A percentile compares a stretch with the other conserved stretches of the same genome.
Conservation (phyloP, 176 grass and related monocot species). For the Thinopyrum elongatum region DNA sequence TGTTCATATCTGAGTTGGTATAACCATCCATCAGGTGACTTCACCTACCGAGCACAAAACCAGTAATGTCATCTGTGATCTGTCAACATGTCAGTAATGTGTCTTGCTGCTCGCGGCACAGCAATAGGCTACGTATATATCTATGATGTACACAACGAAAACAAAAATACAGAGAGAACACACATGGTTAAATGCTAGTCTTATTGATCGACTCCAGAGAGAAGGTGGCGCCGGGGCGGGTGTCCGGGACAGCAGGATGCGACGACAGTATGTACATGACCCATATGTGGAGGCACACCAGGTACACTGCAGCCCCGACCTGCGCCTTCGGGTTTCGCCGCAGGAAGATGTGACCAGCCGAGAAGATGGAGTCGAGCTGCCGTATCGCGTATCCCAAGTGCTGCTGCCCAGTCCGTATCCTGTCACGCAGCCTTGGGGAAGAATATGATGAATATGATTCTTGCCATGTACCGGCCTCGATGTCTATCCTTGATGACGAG, state of each 20-base stretch:
- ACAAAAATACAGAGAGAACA: background rate
- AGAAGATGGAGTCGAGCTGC: conserved; percentile 86
- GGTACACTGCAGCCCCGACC: conserved; percentile 55
- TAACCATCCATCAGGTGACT: too few relatives aligned
- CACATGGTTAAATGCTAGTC: conserved; percentile 13
- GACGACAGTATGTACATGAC: conserved; percentile 78
- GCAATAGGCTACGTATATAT: background rate
- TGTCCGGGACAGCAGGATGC: conserved; percentile 40
- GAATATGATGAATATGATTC: conserved; percentile 36
- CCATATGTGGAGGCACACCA: conserved; percentile 79
- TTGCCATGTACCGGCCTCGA: conserved; percentile 51
- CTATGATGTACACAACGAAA: background rate
- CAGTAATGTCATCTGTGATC: too few relatives aligned
- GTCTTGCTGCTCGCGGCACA: background rate
- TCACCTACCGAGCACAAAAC: too few relatives aligned
- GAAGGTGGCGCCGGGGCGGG: conserved; percentile 39
- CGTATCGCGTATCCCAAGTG: conserved; percentile 62
- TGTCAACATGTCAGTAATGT: too few relatives aligned
- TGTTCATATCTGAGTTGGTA: too few relatives aligned
- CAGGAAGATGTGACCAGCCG: conserved; percentile 69
- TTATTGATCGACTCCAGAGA: conserved; percentile 65
- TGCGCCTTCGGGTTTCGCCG: conserved; percentile 65
- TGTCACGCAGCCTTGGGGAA: conserved; percentile 43
- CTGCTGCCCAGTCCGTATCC: conserved; percentile 45
- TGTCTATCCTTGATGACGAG: conserved; percentile 53